A percentile compares a stretch with the other conserved stretches of the same genome.
phyloP scores from a whole-genome alignment of 371 early-diverging fungal genomes.

The Mucor ambiguus region DNA sequence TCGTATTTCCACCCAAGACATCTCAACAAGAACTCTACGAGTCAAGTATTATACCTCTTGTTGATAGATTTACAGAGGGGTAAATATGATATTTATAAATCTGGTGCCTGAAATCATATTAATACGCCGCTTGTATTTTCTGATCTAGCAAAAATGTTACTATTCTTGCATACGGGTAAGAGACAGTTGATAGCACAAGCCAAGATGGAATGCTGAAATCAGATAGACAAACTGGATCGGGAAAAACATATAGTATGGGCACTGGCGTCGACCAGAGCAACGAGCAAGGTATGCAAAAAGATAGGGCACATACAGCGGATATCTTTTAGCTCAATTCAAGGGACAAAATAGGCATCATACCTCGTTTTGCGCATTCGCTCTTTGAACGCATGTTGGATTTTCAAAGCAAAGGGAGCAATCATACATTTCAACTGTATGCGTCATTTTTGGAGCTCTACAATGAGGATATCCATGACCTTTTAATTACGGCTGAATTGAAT shows the following conservation, averaged over 20 bases:
- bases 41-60: slow-evolving; percentile 61
- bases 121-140: slow-evolving; percentile 7
- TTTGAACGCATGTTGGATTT: slow-evolving; percentile 41
- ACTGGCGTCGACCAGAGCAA: slow-evolving; percentile 49
- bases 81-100: slow-evolving; percentile 47
- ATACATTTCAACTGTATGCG: slow-evolving; percentile 58
- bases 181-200: neutral
- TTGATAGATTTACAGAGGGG: slow-evolving; percentile 82
- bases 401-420: slow-evolving; percentile 14
- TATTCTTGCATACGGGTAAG: slow-evolving; percentile 92
- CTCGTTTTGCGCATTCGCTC: slow-evolving; percentile 70
- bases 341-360: slow-evolving; percentile 69
- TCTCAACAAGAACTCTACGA: slow-evolving; percentile 73
- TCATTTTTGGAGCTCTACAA: slow-evolving; percentile 94
- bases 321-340: neutral
- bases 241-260: slow-evolving; percentile 98
- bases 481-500: slow-evolving; percentile 41
- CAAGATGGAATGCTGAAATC: neutral
- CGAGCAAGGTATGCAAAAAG: neutral
- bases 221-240: slow-evolving; percentile 50
- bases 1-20: slow-evolving; percentile 68
- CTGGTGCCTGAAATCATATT: slow-evolving; percentile 31
- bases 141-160: slow-evolving; percentile 70
- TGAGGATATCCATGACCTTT: slow-evolving; percentile 85
- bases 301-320: neutral